phyloP scores from a whole-genome alignment of 2,329 filamentous ascomycete genomes.

The Apiospora malaysiana region DNA sequence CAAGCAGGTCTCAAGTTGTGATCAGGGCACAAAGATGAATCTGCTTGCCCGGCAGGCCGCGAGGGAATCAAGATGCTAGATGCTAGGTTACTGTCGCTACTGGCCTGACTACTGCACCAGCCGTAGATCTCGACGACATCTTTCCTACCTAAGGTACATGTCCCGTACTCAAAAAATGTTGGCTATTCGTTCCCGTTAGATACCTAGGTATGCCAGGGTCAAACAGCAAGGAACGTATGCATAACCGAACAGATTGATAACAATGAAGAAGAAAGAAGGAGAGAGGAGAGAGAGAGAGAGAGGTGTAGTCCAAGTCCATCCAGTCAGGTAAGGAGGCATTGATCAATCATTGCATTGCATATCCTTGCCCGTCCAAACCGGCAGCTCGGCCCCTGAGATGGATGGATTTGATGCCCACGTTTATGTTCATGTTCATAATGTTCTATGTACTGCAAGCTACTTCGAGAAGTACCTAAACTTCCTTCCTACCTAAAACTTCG shows the following conservation, averaged over 20 bases:
- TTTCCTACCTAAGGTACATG: too few relatives aligned
- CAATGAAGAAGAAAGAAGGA: background rate
- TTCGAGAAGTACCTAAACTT: background rate
- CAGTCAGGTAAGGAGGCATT: slow-evolving; percentile 2
- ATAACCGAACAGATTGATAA: background rate
- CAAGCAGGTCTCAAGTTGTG: slow-evolving; percentile 20
- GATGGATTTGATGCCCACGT: background rate
- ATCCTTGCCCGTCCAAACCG: slow-evolving; percentile 7
- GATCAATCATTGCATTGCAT: background rate
- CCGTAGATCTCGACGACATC: background rate
- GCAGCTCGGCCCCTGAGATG: slow-evolving; percentile 15
- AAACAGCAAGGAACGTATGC: background rate
- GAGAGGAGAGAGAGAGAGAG: background rate
- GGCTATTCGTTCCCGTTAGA: background rate
- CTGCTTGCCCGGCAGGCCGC: background rate
- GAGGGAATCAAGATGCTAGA: slow-evolving; percentile 14
- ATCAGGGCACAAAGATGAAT: slow-evolving; percentile 17
- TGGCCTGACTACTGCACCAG: background rate
- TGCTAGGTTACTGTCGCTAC: background rate
- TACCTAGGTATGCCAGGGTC: background rate
- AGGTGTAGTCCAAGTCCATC: background rate
- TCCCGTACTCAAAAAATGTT: too few relatives aligned
- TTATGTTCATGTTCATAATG: background rate
- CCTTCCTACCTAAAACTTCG: background rate
- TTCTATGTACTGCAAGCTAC: slow-evolving; percentile 1